Evolutionary conservation across 2,329 filamentous ascomycete species (phyloP), one percentile per base, ranked within the genome.

Genomic region (Stachybotrys elegans): DNA sequence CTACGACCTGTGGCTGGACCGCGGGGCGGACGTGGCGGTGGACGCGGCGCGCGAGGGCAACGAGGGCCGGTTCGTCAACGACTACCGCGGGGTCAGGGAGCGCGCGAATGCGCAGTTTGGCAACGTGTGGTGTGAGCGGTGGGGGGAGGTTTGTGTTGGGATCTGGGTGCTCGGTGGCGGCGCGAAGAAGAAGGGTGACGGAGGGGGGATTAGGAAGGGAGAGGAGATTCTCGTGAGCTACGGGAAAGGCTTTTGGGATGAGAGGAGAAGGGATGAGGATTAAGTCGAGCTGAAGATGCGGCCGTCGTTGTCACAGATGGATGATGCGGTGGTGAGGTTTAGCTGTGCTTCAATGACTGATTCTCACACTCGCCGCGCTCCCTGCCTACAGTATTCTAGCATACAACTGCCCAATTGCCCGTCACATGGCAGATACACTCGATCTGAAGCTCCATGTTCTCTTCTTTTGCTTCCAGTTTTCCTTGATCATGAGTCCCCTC

Each of bases 211-310:
- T 22, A 70, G 57, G 40, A 81, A 76, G 61, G 80, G 81, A 2
- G 72, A 81, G 48, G 82, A 85, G 68, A 77, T 85, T 43, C 57
- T 84, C 42, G 77, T 85, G 12, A 83, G 78, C 51, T 84, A 85
- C 54, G 82, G 81, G 6, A 84, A 81, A 58, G 82, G 82, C 1
- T 84, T 86, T 50, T 85, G 81, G 79, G 57, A 71, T 66, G 57
- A 60, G 60, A 72, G 62, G 52, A 56, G 34, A 38, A 32, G 5
- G 2, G 52, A 53, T 4, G 39, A 36, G 34, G 52, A 47, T 12
- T 42, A 12, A 19, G 39, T 27, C 9, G 47, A 42, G 13, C n/a
- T n/a, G n/a, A n/a, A n/a, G n/a, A n/a, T n/a, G n/a, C n/a, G n/a
- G n/a, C n/a, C n/a, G n/a, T n/a, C n/a, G n/a, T n/a, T n/a, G n/a